These are phyloP conservation scores for Marasmius sp. DNA, from an alignment of 1,284 basidiomycete genomes.

Conservation along the genomic window DNA sequence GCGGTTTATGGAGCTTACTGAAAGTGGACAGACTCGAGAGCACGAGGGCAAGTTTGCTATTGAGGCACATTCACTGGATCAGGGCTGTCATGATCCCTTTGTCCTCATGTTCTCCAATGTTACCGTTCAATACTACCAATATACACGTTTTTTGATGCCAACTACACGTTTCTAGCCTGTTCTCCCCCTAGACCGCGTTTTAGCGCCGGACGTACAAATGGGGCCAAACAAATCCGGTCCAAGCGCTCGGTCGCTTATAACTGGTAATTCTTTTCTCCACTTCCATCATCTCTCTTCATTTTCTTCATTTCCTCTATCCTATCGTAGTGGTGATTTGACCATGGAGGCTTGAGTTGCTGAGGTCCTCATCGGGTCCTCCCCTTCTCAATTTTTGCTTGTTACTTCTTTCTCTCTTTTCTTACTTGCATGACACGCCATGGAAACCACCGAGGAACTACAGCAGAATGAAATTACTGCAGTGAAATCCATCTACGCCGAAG, in stretches of 20 bases:
- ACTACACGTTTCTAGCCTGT: not conserved
- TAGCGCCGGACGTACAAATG: not conserved
- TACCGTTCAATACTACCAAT: too few relatives aligned
- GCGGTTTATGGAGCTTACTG: too few relatives aligned
- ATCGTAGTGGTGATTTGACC: not conserved
- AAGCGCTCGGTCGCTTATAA: not conserved
- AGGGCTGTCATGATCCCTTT: too few relatives aligned
- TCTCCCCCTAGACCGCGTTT: not conserved
- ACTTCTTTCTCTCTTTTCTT: slow-evolving; percentile 12
- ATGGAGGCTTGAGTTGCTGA: slow-evolving; percentile 58
- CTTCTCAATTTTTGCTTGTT: slow-evolving; percentile 35
- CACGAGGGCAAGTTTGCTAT: too few relatives aligned
- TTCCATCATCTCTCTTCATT: not conserved
- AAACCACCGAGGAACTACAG: slow-evolving; percentile 70
- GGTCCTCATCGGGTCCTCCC: slow-evolving; percentile 64
- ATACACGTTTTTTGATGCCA: not conserved
- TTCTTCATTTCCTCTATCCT: not conserved
- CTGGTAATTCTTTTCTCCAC: not conserved
- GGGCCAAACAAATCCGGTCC: not conserved
- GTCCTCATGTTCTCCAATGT: too few relatives aligned
- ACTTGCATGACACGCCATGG: slow-evolving; percentile 46
- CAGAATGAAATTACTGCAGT: slow-evolving; percentile 73
- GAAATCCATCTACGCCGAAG: slow-evolving; percentile 74
- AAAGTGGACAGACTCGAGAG: too few relatives aligned
- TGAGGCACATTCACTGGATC: too few relatives aligned